phyloP scores from a whole-genome alignment of 2,329 filamentous ascomycete genomes.

The Talaromyces piceae region DNA sequence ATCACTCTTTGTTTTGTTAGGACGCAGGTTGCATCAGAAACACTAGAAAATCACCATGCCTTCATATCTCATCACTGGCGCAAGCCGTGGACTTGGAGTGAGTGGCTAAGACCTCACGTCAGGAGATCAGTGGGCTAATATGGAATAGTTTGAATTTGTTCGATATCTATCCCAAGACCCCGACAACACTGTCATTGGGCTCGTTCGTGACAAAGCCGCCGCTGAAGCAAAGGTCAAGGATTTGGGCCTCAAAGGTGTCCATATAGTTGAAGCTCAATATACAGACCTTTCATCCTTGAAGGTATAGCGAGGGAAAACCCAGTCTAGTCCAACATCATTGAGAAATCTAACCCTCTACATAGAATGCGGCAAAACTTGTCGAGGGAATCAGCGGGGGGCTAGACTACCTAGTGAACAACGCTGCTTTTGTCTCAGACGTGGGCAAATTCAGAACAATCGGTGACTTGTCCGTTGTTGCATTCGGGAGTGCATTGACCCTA shows the following conservation, averaged over 20 bases:
- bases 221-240: constrained; percentile 42
- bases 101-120: constrained; percentile 2
- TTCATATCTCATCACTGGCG: constrained; percentile 20
- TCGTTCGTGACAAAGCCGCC: constrained; percentile 41
- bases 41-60: too few relatives aligned
- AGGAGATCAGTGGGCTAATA: neutral
- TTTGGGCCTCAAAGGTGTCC: too few relatives aligned
- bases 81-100: constrained; percentile 18
- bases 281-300: constrained; percentile 30
- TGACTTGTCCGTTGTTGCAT: constrained; percentile 36
- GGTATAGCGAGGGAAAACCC: too few relatives aligned
- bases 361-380: constrained; percentile 15
- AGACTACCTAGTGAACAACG: constrained; percentile 50
- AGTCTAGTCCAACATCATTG: too few relatives aligned
- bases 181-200: constrained; percentile 40
- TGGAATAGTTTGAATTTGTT: constrained; percentile 44
- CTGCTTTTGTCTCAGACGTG: constrained; percentile 26
- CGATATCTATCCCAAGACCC: constrained; percentile 39
- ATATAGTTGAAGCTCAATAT: too few relatives aligned
- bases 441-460: constrained; percentile 28
- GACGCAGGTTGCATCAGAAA: too few relatives aligned
- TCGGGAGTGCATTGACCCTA: too few relatives aligned
- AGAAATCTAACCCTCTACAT: too few relatives aligned
- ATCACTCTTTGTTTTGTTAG: too few relatives aligned
- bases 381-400: constrained; percentile 27